Evolutionary conservation across 331 rosid species (phyloP).

Genomic region (Pyracantha coccinea): DNA sequence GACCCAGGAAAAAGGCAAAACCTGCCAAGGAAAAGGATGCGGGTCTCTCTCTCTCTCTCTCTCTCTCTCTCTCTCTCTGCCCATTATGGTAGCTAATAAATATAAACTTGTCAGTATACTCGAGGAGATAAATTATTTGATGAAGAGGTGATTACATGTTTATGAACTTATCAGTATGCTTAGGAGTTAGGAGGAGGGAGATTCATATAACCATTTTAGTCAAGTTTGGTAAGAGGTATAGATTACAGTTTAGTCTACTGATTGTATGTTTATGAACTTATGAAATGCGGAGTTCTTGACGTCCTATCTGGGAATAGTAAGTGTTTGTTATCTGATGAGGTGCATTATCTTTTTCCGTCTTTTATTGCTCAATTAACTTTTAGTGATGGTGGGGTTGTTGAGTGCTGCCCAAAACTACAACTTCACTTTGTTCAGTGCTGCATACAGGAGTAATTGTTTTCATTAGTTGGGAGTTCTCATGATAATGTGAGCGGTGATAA

Average conservation of each 20-base stretch:
- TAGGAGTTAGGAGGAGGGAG: not conserved
- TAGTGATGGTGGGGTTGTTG: no score
- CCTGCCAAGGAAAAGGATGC: constrained; percentile 25
- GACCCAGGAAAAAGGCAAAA: constrained; percentile 38
- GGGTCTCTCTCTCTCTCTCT: constrained; percentile 28
- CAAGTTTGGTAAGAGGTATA: not conserved
- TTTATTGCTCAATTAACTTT: no score
- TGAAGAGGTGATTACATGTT: not conserved
- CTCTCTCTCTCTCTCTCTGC: constrained; percentile 12
- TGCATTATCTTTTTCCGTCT: not conserved
- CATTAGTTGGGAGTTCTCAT: no score
- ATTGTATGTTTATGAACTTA: not conserved
- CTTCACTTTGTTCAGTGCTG: no score
- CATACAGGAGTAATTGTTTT: no score
- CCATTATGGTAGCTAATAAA: not conserved
- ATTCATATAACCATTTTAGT: not conserved
- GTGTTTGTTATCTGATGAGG: not conserved
- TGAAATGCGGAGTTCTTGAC: not conserved
- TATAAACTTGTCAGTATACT: not conserved
- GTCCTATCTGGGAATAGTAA: not conserved
- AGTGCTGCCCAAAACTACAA: no score
- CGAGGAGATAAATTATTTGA: not conserved
- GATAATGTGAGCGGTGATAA: no score
- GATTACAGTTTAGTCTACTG: not conserved
- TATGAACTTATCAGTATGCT: no score